Base-by-base conservation (phyloP, 2,329 filamentous ascomycete species). In the Cladosporium sphaerospermum region DNA sequence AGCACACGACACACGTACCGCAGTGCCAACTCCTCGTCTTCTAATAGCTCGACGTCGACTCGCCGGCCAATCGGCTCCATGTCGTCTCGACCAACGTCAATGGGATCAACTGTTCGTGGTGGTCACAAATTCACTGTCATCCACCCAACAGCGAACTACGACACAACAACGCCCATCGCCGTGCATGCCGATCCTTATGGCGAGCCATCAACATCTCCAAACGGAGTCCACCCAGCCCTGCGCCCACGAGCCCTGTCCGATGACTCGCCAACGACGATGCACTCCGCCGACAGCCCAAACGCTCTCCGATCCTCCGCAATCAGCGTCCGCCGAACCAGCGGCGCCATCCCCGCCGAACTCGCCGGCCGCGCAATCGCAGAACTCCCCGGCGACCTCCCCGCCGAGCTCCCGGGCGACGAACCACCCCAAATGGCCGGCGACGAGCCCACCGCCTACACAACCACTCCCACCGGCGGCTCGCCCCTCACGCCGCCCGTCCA, bases 401-500 rank as follows among this genome's bases (percentile, higher is more conserved):
- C 31, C 13, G 48, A 51, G 19, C 33, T 51, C 7, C 48, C 48
- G 1, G 48, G 28, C 13, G 48, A 51, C 2, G 51, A 53, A n/a
- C 45, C 45, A 31, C 51, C 51, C 9, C 43, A 53, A 16, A 41
- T 53, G 51, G 51, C 43, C 6, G 51, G 45, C 37, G 37, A 46
- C 28, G 51, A 47, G 9, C 43, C 51, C 3, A 44, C 51, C 19
- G n/a, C 32, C 28, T 53, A 53, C 13, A 42, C 41, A 11, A 47
- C 37, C 16, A 23, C 51, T 31, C 45, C 51, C 4, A 13, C 43
- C 11, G 45, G 39, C 11, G 37, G 36, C n/a, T 53, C 51, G 18
- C 51, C 51, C 19, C 32, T 53, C 5, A 53, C 51, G n/a, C 51
- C 51, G n/a, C 51, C 51, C 6, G 42, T 31, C 3, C 31, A 53